A percentile compares a stretch with the other conserved stretches of the same genome.
Evolutionary conservation across 164 flowering plant species (phyloP).

Genomic region (Vitis rotundifolia): DNA sequence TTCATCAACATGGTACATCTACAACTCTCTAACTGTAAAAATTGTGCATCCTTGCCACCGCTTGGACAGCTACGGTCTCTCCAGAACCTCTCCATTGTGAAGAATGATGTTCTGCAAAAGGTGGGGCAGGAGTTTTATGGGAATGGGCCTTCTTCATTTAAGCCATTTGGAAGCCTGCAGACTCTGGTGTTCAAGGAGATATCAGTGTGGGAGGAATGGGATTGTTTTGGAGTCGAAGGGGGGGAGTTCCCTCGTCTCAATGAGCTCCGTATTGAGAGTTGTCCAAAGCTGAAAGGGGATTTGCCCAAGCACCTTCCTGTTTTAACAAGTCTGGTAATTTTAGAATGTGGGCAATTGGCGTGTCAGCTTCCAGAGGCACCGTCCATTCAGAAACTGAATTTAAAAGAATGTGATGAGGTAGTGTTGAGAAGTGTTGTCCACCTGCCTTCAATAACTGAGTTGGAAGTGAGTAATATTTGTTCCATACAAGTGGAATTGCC

Average conservation of each 20-base stretch:
- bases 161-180: slow-evolving; percentile 8
- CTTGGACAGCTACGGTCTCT: slow-evolving; percentile 17
- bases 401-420: too few relatives aligned
- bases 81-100: slow-evolving; percentile 4
- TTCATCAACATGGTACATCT: not conserved
- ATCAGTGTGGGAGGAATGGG: slow-evolving; percentile 19
- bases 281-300: slow-evolving; percentile 1
- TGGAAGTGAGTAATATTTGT: too few relatives aligned
- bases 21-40: not conserved
- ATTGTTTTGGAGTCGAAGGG: not conserved
- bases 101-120: not conserved
- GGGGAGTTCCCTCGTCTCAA: slow-evolving; percentile 10
- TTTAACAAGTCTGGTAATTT: too few relatives aligned
- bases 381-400: too few relatives aligned
- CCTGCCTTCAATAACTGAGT: too few relatives aligned
- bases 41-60: slow-evolving; percentile 10
- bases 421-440: too few relatives aligned
- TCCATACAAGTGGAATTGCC: too few relatives aligned
- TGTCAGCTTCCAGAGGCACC: too few relatives aligned
- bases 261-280: slow-evolving; percentile 3
- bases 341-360: too few relatives aligned
- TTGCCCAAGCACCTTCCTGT: not conserved
- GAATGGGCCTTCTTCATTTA: not conserved
- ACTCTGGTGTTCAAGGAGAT: slow-evolving; percentile 6
- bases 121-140: slow-evolving; percentile 17